Evolutionary conservation across 805 yeast species (phyloP).

Genomic region (Lipomyces sp.): DNA sequence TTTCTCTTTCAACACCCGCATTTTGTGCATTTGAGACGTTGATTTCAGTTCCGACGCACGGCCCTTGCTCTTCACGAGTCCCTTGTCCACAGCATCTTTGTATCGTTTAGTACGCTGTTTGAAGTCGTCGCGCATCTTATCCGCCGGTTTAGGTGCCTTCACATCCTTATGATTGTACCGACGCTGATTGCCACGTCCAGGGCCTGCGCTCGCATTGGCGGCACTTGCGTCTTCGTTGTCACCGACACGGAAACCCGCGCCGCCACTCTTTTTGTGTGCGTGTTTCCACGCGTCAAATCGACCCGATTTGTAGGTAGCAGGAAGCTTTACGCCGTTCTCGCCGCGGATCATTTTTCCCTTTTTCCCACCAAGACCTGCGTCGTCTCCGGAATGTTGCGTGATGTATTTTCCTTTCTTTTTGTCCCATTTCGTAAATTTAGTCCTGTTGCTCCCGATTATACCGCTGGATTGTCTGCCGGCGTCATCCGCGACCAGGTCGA

Average conservation of each 20-base stretch:
- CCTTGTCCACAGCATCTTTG: constrained; percentile 71
- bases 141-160: constrained; percentile 88
- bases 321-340: constrained; percentile 88
- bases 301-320: constrained; percentile 89
- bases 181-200: constrained; percentile 4
- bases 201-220: constrained; percentile 27
- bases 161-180: constrained; percentile 68
- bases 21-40: constrained; percentile 74
- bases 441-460: constrained; percentile 24
- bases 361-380: constrained; percentile 25
- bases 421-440: constrained; percentile 48
- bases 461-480: constrained; percentile 11
- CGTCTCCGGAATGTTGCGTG: constrained; percentile 17
- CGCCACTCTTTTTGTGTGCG: constrained; percentile 31
- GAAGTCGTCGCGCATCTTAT: constrained; percentile 82
- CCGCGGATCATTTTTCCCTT: constrained; percentile 74
- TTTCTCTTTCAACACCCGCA: constrained; percentile 65
- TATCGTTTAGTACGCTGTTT: constrained; percentile 78
- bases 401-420: constrained; percentile 49
- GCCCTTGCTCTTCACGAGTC: constrained; percentile 45
- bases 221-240: constrained; percentile 37
- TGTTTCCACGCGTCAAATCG: constrained; percentile 86
- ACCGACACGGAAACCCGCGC: constrained; percentile 34
- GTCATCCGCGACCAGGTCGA: constrained; percentile 77
- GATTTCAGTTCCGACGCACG: constrained; percentile 56